A percentile compares a stretch with the other conserved stretches of the same genome.
These are phyloP conservation scores for Zalerion maritima DNA, from an alignment of 495 filamentous ascomycete species.

Conservation along the genomic window DNA sequence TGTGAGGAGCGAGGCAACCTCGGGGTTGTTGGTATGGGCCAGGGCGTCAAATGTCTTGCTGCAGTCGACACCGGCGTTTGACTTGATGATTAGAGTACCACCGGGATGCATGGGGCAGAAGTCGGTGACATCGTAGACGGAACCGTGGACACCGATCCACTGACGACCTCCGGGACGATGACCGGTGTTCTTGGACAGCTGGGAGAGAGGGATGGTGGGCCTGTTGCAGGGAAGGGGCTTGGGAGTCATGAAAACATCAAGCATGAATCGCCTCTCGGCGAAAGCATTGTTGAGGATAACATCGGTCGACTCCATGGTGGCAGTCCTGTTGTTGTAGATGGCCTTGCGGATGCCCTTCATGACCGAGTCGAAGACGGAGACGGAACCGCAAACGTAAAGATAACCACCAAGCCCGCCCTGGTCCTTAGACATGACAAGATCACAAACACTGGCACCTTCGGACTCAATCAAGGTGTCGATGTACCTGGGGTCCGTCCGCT, in stretches of 20 bases:
- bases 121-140: conserved; percentile 35
- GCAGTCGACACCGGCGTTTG: conserved; percentile 37
- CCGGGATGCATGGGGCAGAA: conserved; percentile 35
- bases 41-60: conserved; percentile 36
- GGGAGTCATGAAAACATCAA: conserved; percentile 41
- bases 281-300: conserved; percentile 34
- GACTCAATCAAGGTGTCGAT: conserved; percentile 34
- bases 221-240: conserved; percentile 32
- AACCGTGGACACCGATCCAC: conserved; percentile 38
- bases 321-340: conserved; percentile 32
- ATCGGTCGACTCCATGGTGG: conserved; percentile 31
- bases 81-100: conserved; percentile 34
- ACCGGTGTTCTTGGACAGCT: conserved; percentile 32
- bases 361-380: conserved; percentile 38
- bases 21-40: conserved; percentile 36
- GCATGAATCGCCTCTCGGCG: conserved; percentile 37
- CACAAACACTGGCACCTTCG: conserved; percentile 29
- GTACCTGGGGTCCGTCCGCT: conserved; percentile 33
- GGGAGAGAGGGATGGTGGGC: conserved; percentile 31
- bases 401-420: conserved; percentile 36
- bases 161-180: conserved; percentile 31
- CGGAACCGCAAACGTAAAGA: conserved; percentile 36
- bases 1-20: conserved; percentile 31
- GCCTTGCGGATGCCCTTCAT: conserved; percentile 35
- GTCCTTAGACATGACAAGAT: conserved; percentile 38